phyloP scores from a whole-genome alignment of 1,139 yeast species.

The Debaryomyces sp. region DNA sequence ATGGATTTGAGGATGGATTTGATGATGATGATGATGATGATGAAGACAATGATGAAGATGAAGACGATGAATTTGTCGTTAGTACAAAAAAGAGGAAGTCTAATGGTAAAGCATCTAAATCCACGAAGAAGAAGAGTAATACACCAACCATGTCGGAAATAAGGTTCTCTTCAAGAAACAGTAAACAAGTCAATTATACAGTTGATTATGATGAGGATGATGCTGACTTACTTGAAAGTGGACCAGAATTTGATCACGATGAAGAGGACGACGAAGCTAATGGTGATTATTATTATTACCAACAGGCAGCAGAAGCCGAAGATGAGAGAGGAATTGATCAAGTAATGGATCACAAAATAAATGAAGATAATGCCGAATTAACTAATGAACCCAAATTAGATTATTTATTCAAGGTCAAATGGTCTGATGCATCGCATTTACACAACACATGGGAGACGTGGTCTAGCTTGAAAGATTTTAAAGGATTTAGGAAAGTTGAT shows the following conservation, averaged over 20 bases:
- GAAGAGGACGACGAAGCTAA: slow-evolving; percentile 34
- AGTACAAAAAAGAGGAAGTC: slow-evolving; percentile 20
- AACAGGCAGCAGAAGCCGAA: slow-evolving; percentile 36
- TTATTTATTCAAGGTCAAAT: slow-evolving; percentile 72
- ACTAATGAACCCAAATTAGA: slow-evolving; percentile 61
- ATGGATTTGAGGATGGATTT: slow-evolving; percentile 26
- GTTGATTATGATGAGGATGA: slow-evolving; percentile 75
- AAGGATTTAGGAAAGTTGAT: slow-evolving; percentile 85
- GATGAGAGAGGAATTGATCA: slow-evolving; percentile 51
- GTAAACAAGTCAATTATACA: slow-evolving; percentile 70
- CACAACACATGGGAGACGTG: slow-evolving; percentile 96
- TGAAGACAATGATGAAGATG: slow-evolving; percentile 32
- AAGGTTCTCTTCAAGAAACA: slow-evolving; percentile 79
- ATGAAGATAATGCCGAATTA: slow-evolving; percentile 36
- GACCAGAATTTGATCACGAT: slow-evolving; percentile 41
- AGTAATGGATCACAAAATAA: slow-evolving; percentile 55
- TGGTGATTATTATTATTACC: slow-evolving; percentile 45
- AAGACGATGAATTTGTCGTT: slow-evolving; percentile 32
- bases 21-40: slow-evolving; percentile 33
- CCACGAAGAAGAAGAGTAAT: slow-evolving; percentile 16
- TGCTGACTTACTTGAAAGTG: slow-evolving; percentile 60
- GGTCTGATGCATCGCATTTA: slow-evolving; percentile 86
- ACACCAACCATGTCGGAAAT: slow-evolving; percentile 41
- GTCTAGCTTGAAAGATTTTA: slow-evolving; percentile 52
- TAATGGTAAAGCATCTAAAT: slow-evolving; percentile 16